These are phyloP conservation scores for Eremothecium gossypii DNA, from an alignment of 1,139 yeast species.

Conservation along the genomic window DNA sequence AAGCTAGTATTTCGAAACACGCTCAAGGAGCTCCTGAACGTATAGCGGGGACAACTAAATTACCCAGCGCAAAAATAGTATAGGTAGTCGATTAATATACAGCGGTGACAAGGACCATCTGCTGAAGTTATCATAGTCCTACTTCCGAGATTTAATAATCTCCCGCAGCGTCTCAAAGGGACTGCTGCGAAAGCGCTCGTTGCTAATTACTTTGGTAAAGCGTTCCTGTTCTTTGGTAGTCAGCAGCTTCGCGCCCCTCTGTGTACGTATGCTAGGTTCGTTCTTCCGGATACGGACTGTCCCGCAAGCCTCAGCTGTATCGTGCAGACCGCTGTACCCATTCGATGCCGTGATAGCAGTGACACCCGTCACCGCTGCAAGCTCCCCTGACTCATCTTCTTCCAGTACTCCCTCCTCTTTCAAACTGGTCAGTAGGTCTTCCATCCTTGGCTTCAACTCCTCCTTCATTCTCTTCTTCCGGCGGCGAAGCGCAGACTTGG, in stretches of 20 bases:
- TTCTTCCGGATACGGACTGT: slow-evolving; percentile 34
- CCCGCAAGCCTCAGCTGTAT: slow-evolving; percentile 21
- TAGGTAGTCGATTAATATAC: too few relatives aligned
- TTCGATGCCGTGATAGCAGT: slow-evolving; percentile 15
- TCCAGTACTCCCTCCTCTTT: slow-evolving; percentile 31
- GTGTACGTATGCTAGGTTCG: slow-evolving; percentile 52
- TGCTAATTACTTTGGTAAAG: slow-evolving; percentile 46
- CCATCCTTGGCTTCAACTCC: slow-evolving; percentile 56
- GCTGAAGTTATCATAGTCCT: not conserved
- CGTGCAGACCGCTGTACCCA: slow-evolving; percentile 7
- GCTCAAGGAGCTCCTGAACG: slow-evolving; percentile 7
- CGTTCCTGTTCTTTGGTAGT: slow-evolving; percentile 46
- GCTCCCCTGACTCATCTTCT: slow-evolving; percentile 5
- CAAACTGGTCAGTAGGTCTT: slow-evolving; percentile 48
- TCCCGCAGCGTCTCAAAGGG: slow-evolving; percentile 54
- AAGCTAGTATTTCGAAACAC: slow-evolving; percentile 9
- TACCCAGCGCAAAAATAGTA: too few relatives aligned
- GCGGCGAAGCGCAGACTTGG: slow-evolving; percentile 58
- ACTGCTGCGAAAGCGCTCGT: slow-evolving; percentile 41
- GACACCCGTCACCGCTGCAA: slow-evolving; percentile 7
- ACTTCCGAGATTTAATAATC: slow-evolving; percentile 24
- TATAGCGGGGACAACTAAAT: not conserved
- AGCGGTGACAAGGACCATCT: too few relatives aligned
- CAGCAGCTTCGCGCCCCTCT: slow-evolving; percentile 47
- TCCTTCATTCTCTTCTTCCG: slow-evolving; percentile 56